Evolutionary conservation across 176 grass and related monocot genomes (phyloP).

Genomic region (Musa acuminata): DNA sequence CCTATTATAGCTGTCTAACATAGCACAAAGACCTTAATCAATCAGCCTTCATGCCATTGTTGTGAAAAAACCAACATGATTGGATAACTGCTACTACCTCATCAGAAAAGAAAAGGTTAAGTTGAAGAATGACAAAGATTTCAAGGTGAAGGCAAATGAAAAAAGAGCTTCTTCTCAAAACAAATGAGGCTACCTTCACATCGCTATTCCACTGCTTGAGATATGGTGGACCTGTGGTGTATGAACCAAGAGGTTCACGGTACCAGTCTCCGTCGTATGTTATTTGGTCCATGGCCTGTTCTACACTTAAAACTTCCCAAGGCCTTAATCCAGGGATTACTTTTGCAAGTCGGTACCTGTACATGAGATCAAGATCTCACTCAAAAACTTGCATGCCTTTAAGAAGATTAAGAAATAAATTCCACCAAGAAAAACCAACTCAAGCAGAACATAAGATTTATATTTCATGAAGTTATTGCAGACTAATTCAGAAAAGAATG

Average conservation of each 20-base stretch:
- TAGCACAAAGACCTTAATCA: not conserved
- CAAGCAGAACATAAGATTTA: not conserved
- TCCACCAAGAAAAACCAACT: not conserved
- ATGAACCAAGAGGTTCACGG: conserved; percentile 25
- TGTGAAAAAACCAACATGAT: not conserved
- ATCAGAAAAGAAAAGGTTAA: not conserved
- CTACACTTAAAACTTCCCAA: conserved; percentile 31
- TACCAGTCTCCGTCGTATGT: conserved; percentile 27
- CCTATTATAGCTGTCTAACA: not conserved
- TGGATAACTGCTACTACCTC: not conserved
- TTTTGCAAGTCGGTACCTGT: conserved; percentile 27
- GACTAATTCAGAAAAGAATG: too few relatives aligned
- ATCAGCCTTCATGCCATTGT: too few relatives aligned
- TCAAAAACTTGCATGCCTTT: not conserved
- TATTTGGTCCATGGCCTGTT: conserved; percentile 32
- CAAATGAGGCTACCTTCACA: conserved; percentile 12
- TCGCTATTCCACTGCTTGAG: conserved; percentile 20
- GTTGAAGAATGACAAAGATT: not conserved
- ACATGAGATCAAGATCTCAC: not conserved
- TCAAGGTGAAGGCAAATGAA: not conserved
- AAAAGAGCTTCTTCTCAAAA: not conserved
- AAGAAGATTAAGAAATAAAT: too few relatives aligned
- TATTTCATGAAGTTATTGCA: too few relatives aligned
- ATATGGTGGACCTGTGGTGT: conserved; percentile 26
- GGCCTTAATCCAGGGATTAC: conserved; percentile 30